phyloP scores from a whole-genome alignment of 2,329 filamentous ascomycete species.

The Penicillium sp. region DNA sequence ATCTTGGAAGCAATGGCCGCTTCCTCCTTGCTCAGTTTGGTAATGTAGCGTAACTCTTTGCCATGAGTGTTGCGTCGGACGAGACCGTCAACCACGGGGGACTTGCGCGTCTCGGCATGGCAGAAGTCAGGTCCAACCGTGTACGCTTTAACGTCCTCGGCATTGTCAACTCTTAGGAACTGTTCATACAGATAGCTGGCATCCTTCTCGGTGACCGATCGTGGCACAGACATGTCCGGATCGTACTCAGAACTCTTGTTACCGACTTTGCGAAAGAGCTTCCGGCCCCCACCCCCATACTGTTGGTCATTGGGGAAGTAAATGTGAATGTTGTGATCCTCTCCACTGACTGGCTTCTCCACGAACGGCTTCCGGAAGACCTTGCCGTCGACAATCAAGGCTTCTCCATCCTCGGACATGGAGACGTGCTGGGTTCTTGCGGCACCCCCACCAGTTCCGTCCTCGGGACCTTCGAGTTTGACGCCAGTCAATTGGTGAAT shows the following conservation, averaged over 20 bases:
- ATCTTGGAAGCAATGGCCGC: slow-evolving; percentile 86
- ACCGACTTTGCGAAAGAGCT: slow-evolving; percentile 93
- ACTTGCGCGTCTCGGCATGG: slow-evolving; percentile 96
- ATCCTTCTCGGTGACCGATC: slow-evolving; percentile 76
- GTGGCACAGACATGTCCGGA: slow-evolving; percentile 71
- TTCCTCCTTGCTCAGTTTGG: slow-evolving; percentile 77
- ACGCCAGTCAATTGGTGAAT: slow-evolving; percentile 81
- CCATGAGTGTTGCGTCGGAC: slow-evolving; percentile 96
- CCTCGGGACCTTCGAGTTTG: slow-evolving; percentile 67
- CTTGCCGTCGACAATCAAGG: slow-evolving; percentile 81
- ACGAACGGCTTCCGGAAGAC: slow-evolving; percentile 90
- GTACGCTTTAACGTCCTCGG: slow-evolving; percentile 98
- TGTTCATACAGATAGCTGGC: slow-evolving; percentile 96
- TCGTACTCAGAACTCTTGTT: slow-evolving; percentile 99
- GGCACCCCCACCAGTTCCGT: slow-evolving; percentile 64
- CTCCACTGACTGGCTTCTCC: slow-evolving; percentile 96
- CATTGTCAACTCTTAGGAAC: slow-evolving; percentile 94
- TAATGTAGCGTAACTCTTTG: slow-evolving; percentile 95
- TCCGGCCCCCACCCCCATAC: slow-evolving; percentile 82
- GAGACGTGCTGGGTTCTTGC: slow-evolving; percentile 68
- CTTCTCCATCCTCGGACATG: slow-evolving; percentile 86
- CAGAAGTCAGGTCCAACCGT: slow-evolving; percentile 92
- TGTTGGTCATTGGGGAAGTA: slow-evolving; percentile 79
- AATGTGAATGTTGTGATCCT: slow-evolving; percentile 98
- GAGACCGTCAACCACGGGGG: slow-evolving; percentile 92